phyloP scores from a whole-genome alignment of 495 filamentous ascomycete species.

The Astrothelium subdiscretum region DNA sequence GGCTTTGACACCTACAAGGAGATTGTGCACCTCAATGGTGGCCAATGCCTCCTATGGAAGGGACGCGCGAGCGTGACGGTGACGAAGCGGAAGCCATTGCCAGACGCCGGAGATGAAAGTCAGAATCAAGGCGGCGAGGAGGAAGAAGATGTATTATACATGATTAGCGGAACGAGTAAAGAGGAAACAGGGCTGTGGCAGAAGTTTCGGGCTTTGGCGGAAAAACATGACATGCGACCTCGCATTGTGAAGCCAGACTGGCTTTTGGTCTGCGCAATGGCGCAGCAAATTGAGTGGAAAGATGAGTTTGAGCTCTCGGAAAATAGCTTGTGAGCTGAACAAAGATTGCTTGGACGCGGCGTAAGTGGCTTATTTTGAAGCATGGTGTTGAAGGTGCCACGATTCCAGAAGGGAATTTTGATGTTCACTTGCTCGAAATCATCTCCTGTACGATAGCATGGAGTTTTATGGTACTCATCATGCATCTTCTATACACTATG shows the following conservation, averaged over 20 bases:
- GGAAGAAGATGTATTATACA: conserved; percentile 47
- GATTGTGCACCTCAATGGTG: conserved; percentile 83
- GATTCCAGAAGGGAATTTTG: too few relatives aligned
- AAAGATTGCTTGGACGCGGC: background rate
- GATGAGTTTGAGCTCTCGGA: conserved; percentile 43
- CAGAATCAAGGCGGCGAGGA: conserved; percentile 41
- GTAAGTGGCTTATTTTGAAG: background rate
- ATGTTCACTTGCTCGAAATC: too few relatives aligned
- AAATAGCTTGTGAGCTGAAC: background rate
- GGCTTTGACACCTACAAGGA: conserved; percentile 71
- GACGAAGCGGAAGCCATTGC: conserved; percentile 15
- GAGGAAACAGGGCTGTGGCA: conserved; percentile 68
- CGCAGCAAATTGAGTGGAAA: conserved; percentile 57
- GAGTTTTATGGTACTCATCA: too few relatives aligned
- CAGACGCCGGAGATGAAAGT: conserved; percentile 40
- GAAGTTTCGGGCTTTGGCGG: conserved; percentile 65
- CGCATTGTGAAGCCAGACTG: conserved; percentile 75
- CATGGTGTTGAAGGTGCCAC: background rate
- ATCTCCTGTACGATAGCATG: too few relatives aligned
- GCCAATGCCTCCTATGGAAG: conserved; percentile 65
- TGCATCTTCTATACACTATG: too few relatives aligned
- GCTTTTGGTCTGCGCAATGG: conserved; percentile 81
- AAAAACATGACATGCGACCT: conserved; percentile 56
- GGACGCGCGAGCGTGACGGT: conserved; percentile 52
- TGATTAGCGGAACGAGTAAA: conserved; percentile 52